These are phyloP conservation scores for Colletotrichum sp. DNA, from an alignment of 2,329 filamentous ascomycete genomes.

Conservation along the genomic window DNA sequence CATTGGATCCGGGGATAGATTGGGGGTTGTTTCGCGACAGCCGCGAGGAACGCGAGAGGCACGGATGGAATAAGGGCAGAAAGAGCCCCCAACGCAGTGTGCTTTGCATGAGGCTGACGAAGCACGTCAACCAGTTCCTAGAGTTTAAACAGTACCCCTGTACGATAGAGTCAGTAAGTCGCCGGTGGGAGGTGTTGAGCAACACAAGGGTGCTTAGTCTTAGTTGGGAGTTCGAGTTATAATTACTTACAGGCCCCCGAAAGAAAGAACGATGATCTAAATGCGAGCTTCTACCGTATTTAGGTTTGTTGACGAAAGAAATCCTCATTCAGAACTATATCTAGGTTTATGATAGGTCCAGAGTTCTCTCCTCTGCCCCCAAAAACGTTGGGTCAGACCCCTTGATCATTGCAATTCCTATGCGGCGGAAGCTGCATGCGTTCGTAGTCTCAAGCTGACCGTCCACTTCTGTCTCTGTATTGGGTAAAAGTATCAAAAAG, in stretches of 20 bases:
- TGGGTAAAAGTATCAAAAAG: not conserved
- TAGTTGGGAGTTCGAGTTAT: not conserved
- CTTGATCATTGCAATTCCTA: not conserved
- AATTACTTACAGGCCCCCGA: fast-evolving
- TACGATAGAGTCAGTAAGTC: not conserved
- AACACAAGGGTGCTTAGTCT: not conserved
- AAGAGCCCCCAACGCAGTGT: not conserved
- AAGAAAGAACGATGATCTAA: not conserved
- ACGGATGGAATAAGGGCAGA: not conserved
- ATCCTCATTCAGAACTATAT: not conserved
- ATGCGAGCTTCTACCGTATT: no score
- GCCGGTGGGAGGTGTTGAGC: not conserved
- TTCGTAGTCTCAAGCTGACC: not conserved
- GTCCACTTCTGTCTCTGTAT: not conserved
- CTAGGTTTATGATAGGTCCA: not conserved
- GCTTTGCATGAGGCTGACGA: not conserved
- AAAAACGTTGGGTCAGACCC: not conserved
- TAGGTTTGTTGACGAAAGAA: no score
- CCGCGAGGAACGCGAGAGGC: not conserved
- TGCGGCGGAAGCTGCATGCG: not conserved
- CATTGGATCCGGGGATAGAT: not conserved
- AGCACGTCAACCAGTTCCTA: not conserved
- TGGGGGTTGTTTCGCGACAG: not conserved
- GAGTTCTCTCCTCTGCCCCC: not conserved
- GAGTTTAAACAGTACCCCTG: not conserved